Evolutionary conservation across 1,139 yeast species (phyloP).

Genomic region (Protomyces lactucae-debilis): DNA sequence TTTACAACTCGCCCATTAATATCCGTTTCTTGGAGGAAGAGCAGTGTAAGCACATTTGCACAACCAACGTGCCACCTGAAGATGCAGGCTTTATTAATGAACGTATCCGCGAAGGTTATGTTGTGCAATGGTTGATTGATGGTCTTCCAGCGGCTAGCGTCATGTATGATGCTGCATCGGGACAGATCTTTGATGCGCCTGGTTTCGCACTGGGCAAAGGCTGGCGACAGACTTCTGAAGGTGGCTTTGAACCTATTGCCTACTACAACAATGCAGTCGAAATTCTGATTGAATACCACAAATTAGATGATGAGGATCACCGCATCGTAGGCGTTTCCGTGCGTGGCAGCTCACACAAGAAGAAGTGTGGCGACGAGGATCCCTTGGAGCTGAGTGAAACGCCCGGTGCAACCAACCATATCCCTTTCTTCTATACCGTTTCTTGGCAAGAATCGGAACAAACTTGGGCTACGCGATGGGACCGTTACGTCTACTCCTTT

Average conservation of each 20-base stretch:
- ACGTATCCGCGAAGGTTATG: conserved; percentile 74
- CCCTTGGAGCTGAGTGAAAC: conserved; percentile 32
- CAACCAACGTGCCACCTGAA: conserved; percentile 51
- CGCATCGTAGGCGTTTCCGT: conserved; percentile 91
- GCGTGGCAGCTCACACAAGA: conserved; percentile 59
- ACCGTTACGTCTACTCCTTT: conserved; percentile 82
- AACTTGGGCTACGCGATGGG: conserved; percentile 99
- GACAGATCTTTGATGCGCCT: conserved; percentile 56
- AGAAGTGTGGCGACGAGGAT: conserved; percentile 41
- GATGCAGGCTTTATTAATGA: conserved; percentile 73
- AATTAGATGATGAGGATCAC: conserved; percentile 59
- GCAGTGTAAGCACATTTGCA: conserved; percentile 63
- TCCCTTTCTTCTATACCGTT: conserved; percentile 58
- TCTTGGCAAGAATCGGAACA: conserved; percentile 63
- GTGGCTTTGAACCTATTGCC: conserved; percentile 39
- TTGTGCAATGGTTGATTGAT: conserved; percentile 88
- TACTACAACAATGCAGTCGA: conserved; percentile 76
- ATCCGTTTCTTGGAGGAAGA: conserved; percentile 70
- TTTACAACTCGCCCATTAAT: conserved; percentile 84
- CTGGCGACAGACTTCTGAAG: conserved; percentile 41
- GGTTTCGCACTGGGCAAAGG: conserved; percentile 72
- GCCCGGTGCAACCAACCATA: conserved; percentile 36
- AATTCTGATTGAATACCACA: conserved; percentile 74
- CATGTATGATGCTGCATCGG: conserved; percentile 48
- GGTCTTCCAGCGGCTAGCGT: conserved; percentile 89